Percentiles rank a stretch among this genome's conserved stretches.
These are phyloP conservation scores for Marchantia polymorpha DNA, from an alignment of 225 moss, liverwort and hornwort genomes.

Conservation along the genomic window DNA sequence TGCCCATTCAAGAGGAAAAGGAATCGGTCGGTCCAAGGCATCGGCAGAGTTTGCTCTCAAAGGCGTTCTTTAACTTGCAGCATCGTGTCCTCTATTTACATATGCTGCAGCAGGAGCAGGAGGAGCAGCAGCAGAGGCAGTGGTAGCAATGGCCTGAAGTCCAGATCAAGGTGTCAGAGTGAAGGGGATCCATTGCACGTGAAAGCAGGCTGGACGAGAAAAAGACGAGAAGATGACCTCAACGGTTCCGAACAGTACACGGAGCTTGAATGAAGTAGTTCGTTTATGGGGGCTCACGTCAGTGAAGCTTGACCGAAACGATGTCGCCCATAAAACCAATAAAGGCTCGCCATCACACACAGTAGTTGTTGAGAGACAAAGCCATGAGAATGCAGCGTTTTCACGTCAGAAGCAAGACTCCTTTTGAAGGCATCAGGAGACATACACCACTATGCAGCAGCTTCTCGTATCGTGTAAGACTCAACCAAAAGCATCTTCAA, in stretches of 20 bases:
- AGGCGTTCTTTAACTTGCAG: too few species aligned
- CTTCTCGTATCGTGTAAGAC: background rate
- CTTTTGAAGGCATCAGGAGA: background rate
- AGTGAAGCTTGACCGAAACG: background rate
- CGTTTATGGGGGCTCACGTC: background rate
- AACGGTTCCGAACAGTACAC: constrained; percentile 1
- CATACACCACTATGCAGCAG: background rate
- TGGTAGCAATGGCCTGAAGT: background rate
- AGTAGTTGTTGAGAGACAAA: background rate
- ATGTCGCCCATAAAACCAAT: background rate
- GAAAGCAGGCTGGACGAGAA: background rate
- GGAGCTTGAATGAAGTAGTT: background rate
- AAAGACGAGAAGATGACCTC: background rate
- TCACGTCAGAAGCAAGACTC: background rate
- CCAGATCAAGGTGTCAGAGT: background rate
- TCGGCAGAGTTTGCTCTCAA: too few species aligned
- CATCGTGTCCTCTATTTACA: too few species aligned
- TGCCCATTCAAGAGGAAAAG: too few species aligned
- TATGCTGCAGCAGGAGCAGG: too few species aligned
- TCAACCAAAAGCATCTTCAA: background rate
- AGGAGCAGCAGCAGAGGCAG: background rate
- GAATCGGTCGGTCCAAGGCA: too few species aligned
- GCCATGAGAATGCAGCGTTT: background rate
- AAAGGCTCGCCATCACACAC: background rate
- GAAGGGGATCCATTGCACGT: background rate